Conservation (phyloP, 2,329 filamentous ascomycete species). For the Chrysoporthe deuterocubensis region DNA sequence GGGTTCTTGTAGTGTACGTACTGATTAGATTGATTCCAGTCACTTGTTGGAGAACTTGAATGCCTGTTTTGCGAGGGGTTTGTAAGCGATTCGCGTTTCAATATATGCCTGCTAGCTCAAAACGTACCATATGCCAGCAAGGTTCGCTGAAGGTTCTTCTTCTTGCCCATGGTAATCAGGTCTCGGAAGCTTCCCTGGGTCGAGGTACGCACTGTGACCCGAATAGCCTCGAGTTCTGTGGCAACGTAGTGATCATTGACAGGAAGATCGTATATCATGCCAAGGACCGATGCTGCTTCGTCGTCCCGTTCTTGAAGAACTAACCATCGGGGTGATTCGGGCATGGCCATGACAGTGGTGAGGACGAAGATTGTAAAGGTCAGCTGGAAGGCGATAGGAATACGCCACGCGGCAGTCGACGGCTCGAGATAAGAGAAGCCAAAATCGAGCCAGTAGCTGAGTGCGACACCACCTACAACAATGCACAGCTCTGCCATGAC, state of each 20-base stretch:
- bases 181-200: slow-evolving; percentile 12
- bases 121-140: slow-evolving; percentile 27
- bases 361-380: neutral
- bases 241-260: neutral
- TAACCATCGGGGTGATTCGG: neutral
- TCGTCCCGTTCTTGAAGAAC: neutral
- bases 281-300: neutral
- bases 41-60: neutral
- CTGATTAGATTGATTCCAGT: too few species aligned
- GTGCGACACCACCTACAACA: neutral
- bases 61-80: slow-evolving; percentile 21
- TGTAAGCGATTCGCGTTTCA: too few species aligned
- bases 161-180: slow-evolving; percentile 29
- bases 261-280: neutral
- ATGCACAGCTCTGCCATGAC: neutral
- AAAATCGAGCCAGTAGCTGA: neutral
- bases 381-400: neutral
- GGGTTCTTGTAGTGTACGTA: too few species aligned
- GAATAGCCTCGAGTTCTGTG: neutral
- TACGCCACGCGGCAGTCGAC: neutral
- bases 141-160: slow-evolving; percentile 33
- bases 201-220: neutral
- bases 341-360: neutral
- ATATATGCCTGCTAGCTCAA: too few species aligned
- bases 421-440: neutral